Conservation (phyloP, 2,329 filamentous ascomycete species). For the Clarireedia monteithiana region DNA sequence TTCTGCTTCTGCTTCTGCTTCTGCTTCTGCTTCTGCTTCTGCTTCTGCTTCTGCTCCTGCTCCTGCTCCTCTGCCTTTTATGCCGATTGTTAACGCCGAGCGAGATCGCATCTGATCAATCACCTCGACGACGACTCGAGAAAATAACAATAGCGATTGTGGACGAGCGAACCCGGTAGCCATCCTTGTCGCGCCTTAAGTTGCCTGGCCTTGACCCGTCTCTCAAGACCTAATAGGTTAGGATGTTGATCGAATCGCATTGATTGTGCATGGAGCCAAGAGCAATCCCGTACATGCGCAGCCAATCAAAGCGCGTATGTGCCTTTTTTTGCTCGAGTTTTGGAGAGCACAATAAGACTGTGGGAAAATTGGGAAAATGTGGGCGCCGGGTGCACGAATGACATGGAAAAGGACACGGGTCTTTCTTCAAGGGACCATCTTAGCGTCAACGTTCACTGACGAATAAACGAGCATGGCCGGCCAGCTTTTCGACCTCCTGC, state of each 20-base stretch:
- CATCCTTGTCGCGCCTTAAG: neutral
- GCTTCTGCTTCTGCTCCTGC: too few relatives aligned
- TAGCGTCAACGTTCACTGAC: too few relatives aligned
- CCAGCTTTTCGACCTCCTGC: too few relatives aligned
- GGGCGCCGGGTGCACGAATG: neutral
- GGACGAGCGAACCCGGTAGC: neutral
- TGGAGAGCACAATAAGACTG: neutral
- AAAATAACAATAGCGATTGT: too few relatives aligned
- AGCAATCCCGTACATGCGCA: constrained; percentile 1
- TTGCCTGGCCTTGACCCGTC: neutral
- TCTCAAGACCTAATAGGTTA: neutral
- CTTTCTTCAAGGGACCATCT: too few relatives aligned
- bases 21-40: too few relatives aligned
- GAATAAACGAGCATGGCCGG: too few relatives aligned
- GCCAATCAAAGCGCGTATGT: constrained; percentile 6
- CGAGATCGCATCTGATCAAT: too few relatives aligned
- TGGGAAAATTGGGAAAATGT: neutral
- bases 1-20: too few relatives aligned
- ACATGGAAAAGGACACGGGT: neutral
- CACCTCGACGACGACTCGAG: too few relatives aligned
- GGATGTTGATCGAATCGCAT: neutral
- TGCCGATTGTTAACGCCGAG: too few relatives aligned
- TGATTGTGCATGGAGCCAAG: constrained; percentile 5
- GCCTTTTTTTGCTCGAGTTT: neutral
- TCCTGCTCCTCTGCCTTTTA: too few relatives aligned